Percentiles rank a stretch among this genome's conserved stretches.
Conservation (phyloP, 768 basidiomycete genomes). For the Boletus reticuloceps region DNA sequence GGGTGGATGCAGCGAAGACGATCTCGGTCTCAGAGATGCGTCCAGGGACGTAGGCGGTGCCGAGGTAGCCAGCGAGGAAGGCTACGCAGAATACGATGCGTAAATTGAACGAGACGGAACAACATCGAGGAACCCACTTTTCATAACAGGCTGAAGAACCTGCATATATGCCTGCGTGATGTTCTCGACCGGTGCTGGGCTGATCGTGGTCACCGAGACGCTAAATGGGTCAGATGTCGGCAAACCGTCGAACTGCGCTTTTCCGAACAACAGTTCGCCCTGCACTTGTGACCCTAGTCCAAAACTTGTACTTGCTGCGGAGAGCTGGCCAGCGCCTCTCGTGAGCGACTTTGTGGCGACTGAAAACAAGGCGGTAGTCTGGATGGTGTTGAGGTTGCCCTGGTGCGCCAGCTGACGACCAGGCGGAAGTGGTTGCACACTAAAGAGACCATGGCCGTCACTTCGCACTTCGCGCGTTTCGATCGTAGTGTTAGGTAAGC, state of each 20-base stretch:
- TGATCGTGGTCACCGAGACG: neutral
- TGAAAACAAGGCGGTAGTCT: constrained; percentile 25
- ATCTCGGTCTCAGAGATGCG: constrained; percentile 18
- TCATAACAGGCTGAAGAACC: constrained; percentile 19
- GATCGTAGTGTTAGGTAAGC: constrained; percentile 21
- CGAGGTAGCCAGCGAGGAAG: constrained; percentile 21
- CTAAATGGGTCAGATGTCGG: neutral
- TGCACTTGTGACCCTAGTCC: constrained; percentile 18
- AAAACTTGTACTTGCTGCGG: neutral
- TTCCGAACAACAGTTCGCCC: constrained; percentile 20
- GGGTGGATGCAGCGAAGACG: constrained; percentile 27
- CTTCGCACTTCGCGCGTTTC: constrained; percentile 29
- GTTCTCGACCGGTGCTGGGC: constrained; percentile 3
- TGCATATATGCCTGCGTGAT: constrained; percentile 20
- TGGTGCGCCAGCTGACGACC: constrained; percentile 13
- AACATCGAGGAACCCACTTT: constrained; percentile 9
- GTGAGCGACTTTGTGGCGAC: constrained; percentile 14
- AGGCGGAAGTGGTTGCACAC: constrained; percentile 15
- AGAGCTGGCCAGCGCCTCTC: neutral
- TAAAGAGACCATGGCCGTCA: constrained; percentile 15
- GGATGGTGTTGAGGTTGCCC: constrained; percentile 23
- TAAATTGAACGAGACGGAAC: neutral
- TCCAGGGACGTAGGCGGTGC: constrained; percentile 30
- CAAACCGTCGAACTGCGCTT: constrained; percentile 9
- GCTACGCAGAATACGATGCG: neutral